phyloP scores from a whole-genome alignment of 2,329 filamentous ascomycete species.

The Sporothrix brasiliensis region DNA sequence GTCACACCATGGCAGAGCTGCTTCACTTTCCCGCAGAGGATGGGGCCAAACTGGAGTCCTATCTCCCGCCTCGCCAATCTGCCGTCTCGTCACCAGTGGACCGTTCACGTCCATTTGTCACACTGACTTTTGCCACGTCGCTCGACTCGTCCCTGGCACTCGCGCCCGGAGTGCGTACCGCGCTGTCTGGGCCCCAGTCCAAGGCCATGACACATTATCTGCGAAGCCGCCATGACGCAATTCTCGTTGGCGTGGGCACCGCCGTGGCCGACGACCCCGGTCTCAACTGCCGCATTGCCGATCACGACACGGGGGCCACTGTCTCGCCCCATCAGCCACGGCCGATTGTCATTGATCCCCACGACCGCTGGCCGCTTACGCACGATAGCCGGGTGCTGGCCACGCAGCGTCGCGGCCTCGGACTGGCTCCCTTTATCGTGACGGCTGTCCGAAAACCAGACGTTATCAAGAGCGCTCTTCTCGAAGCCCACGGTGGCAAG shows the following conservation, averaged over 20 bases:
- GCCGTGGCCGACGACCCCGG: conserved; percentile 82
- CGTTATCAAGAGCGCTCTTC: conserved; percentile 46
- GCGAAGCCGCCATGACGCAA: conserved; percentile 78
- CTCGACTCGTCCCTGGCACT: conserved; percentile 81
- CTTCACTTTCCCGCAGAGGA: conserved; percentile 37
- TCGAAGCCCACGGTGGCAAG: conserved; percentile 57
- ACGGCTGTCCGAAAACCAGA: conserved; percentile 54
- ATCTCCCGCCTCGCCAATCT: conserved; percentile 36
- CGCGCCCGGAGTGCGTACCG: conserved; percentile 76
- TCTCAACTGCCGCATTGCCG: conserved; percentile 76
- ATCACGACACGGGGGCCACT: conserved; percentile 45
- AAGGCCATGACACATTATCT: conserved; percentile 95
- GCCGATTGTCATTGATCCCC: conserved; percentile 81
- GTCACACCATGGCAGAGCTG: conserved; percentile 34
- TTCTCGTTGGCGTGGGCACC: conserved; percentile 82
- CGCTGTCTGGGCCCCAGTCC: conserved; percentile 77
- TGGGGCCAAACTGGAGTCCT: conserved; percentile 37
- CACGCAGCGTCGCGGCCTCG: conserved; percentile 65
- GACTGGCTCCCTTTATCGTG: conserved; percentile 74
- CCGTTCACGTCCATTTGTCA: conserved; percentile 58
- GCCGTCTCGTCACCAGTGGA: not conserved
- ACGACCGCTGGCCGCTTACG: conserved; percentile 69
- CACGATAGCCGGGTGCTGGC: conserved; percentile 65
- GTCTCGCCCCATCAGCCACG: conserved; percentile 62
- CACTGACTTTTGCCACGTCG: conserved; percentile 87